These are phyloP conservation scores for Funneliformis mosseae DNA, from an alignment of 192 early-diverging fungal species.

Conservation along the genomic window DNA sequence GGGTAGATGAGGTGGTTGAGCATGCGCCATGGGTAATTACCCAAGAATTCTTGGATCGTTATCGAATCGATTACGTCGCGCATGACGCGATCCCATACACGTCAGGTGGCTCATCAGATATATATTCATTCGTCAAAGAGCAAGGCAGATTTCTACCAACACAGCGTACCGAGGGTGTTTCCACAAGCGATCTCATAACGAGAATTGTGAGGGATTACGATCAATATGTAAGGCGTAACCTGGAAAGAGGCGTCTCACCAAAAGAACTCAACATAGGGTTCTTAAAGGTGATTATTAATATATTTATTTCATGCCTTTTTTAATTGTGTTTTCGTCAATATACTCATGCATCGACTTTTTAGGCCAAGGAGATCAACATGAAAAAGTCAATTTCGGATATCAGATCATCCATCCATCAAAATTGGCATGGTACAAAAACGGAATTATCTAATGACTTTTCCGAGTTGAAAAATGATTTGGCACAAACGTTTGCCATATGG, in stretches of 20 bases:
- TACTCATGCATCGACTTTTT: background rate
- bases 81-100: slow-evolving; percentile 81
- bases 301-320: background rate
- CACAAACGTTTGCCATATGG: slow-evolving; percentile 67
- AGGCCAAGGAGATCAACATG: slow-evolving; percentile 73
- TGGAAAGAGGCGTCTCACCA: slow-evolving; percentile 80
- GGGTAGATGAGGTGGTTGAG: slow-evolving; percentile 80
- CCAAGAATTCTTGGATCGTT: slow-evolving; percentile 74
- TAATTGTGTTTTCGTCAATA: background rate
- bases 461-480: slow-evolving; percentile 64
- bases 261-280: slow-evolving; percentile 84
- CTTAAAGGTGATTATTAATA: slow-evolving; percentile 58
- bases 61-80: slow-evolving; percentile 80
- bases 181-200: slow-evolving; percentile 82
- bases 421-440: slow-evolving; percentile 64
- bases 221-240: slow-evolving; percentile 78
- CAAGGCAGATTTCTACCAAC: slow-evolving; percentile 69
- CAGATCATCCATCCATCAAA: slow-evolving; percentile 68
- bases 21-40: slow-evolving; percentile 78
- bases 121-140: slow-evolving; percentile 80
- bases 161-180: slow-evolving; percentile 79
- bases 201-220: slow-evolving; percentile 86
- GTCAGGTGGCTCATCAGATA: slow-evolving; percentile 69
- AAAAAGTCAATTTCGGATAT: slow-evolving; percentile 77
- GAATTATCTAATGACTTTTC: slow-evolving; percentile 65